A percentile compares a stretch with the other conserved stretches of the same genome.
These are phyloP conservation scores for Xylaria sp. DNA, from an alignment of 2,329 filamentous ascomycete genomes.

Conservation along the genomic window DNA sequence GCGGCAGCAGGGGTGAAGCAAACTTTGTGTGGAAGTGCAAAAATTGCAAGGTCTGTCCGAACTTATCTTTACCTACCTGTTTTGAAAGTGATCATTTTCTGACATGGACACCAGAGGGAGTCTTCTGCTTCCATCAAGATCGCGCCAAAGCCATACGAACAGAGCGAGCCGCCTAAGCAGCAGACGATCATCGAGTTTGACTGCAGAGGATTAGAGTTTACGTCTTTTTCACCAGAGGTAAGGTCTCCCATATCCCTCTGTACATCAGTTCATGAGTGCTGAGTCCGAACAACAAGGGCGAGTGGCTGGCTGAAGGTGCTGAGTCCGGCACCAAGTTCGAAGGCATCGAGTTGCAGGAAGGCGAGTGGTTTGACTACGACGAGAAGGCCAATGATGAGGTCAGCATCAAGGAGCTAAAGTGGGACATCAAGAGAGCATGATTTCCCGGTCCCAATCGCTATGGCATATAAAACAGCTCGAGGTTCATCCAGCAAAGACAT, in stretches of 20 bases:
- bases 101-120: constrained; percentile 67
- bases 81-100: neutral
- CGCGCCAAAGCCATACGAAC: constrained; percentile 76
- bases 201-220: constrained; percentile 92
- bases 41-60: constrained; percentile 82
- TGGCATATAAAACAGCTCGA: neutral
- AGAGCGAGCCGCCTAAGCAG: constrained; percentile 75
- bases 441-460: neutral
- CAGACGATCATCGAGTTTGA: constrained; percentile 90
- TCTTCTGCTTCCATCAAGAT: constrained; percentile 86
- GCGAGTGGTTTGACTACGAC: constrained; percentile 98
- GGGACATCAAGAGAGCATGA: constrained; percentile 82
- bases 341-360: constrained; percentile 82
- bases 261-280: constrained; percentile 1
- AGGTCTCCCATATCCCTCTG: constrained; percentile 4
- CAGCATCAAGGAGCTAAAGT: constrained; percentile 87
- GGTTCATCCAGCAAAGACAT: constrained; percentile 1
- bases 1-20: constrained; percentile 91
- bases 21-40: constrained; percentile 99
- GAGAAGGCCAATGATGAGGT: constrained; percentile 93
- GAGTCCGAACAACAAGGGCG: constrained; percentile 66
- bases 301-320: constrained; percentile 85
- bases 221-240: constrained; percentile 90
- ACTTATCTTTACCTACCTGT: neutral
- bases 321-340: constrained; percentile 86